Evolutionary conservation across 2,329 filamentous ascomycete genomes (phyloP), one percentile per base, ranked within the genome.

Genomic region (Lizonia empirigonia): DNA sequence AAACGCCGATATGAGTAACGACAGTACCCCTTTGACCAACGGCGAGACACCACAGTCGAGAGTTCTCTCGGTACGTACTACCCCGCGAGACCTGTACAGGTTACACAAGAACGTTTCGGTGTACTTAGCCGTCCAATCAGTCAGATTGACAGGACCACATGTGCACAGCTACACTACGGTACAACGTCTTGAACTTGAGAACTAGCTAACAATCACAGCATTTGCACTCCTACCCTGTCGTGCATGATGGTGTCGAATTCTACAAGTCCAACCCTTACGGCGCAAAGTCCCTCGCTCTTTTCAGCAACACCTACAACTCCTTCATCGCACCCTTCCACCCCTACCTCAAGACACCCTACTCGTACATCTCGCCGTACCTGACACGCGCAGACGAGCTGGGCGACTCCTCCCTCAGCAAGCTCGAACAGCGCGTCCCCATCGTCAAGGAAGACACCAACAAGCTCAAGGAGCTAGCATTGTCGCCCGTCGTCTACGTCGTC

Each of bases 241-340:
- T 97, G 70, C 85, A 84, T 69, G 91, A 96, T 74, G 79, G 86
- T 67, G 85, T 96, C 75, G 78, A 84, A 55, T 86, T 85, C 69
- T 87, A 95, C 82, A 90, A 91, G 76, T 79, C 83, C 69, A 90
- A 93, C 77, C 87, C 90, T 41, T 87, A 90, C 70, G 92, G 90
- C 69, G 87, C 91, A 73, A 91, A 87, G 77, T 92, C 91, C 34
- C 78, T 97, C 70, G 81, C 88, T 65, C 76, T 94, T 57, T 84
- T 87, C 72, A 84, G 89, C 70, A 83, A 85, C 54, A 86, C 87
- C 65, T 96, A 92, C 80, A 79, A 85, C 69, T 85, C 83, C 59
- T 82, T 96, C 67, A 87, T 88, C 71, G 87, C 86, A 62, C 90
- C 91, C 16, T 77, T 96, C 58, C 77, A 93, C 47, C 89, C 90